phyloP scores from a whole-genome alignment of 2,329 filamentous ascomycete species.

The Rhynchosporium graminicola region DNA sequence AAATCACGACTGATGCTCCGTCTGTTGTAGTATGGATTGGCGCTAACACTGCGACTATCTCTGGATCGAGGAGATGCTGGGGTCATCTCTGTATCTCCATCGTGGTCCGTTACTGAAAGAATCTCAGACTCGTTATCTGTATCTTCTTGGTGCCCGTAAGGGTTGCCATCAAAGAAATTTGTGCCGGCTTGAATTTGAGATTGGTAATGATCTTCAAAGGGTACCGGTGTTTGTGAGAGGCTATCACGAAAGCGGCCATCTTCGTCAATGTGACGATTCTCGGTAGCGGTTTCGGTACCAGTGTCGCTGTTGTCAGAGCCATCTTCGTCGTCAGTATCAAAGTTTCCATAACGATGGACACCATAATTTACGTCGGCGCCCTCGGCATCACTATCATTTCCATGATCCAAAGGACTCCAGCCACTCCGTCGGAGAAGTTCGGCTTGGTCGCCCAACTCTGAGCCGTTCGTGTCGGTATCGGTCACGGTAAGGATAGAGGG shows the following conservation, averaged over 20 bases:
- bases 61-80: conserved; percentile 30
- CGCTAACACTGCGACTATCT: conserved; percentile 22
- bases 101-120: conserved; percentile 34
- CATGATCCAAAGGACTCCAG: conserved; percentile 41
- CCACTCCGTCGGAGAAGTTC: conserved; percentile 34
- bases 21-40: conserved; percentile 19
- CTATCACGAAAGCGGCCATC: conserved; percentile 30
- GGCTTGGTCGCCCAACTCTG: conserved; percentile 38
- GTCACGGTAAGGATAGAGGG: conserved; percentile 31
- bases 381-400: conserved; percentile 37
- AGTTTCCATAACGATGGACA: conserved; percentile 13
- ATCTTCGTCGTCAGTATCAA: conserved; percentile 23
- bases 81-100: conserved; percentile 43
- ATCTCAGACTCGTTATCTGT: conserved; percentile 33
- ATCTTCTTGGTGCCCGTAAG: conserved; percentile 25
- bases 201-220: conserved; percentile 19
- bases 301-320: conserved; percentile 35
- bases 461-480: conserved; percentile 31
- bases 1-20: conserved; percentile 13
- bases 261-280: conserved; percentile 31
- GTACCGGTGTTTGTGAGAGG: conserved; percentile 31
- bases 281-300: conserved; percentile 35
- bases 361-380: conserved; percentile 21
- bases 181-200: conserved; percentile 13
- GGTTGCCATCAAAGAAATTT: conserved; percentile 11